Evolutionary conservation across 1,284 basidiomycete species (phyloP), one percentile per base, ranked within the genome.

Genomic region (Inonotus obliquus): DNA sequence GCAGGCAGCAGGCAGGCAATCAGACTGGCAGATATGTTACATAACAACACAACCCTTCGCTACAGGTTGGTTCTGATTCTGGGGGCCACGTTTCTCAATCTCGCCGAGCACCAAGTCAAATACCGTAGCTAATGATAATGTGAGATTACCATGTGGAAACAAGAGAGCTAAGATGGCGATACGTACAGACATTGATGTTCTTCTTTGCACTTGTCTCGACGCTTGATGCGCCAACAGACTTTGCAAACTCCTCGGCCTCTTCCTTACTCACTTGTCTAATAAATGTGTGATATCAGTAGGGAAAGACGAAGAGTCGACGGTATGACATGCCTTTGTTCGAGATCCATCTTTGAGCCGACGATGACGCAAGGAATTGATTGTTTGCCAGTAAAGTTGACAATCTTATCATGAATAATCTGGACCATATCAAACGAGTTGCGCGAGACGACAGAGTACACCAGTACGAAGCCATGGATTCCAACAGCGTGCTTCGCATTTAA

Each of bases 381-480:
- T 58, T 94, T 83, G 54, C 96, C 96, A 58, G 91, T 94, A 73
- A 94, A 98, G 75, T 96, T 90, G 70, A 96, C 80, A 69, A 99
- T 98, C 84, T 99, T 99, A 81, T 99, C 96, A 72, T 98, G 89
- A 44, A 99, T 86, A 69, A 94, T 91, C 73, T 92, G 86, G 66
- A 98, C 85, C 92, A 98, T 98, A 68, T 99, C 92, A 77, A 98
- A 99, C 27, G 93, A 95, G 70, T 89, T 88, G 66, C 90, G 81
- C 32, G 92, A 95, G 9, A 93, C 86, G 74, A 99, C 94, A 9
- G 93, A 94, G 79, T 98, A 99, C 47, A 99, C 96, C 65, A 94
- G 84, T 67, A 94, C 84, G 74, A 90, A 94, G 69, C 91, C 89
- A 72, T 92, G 89, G 67, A 92, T 89, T 56, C 91, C 87, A 68